phyloP scores from a whole-genome alignment of 768 basidiomycete genomes.

The Russula vinacea region DNA sequence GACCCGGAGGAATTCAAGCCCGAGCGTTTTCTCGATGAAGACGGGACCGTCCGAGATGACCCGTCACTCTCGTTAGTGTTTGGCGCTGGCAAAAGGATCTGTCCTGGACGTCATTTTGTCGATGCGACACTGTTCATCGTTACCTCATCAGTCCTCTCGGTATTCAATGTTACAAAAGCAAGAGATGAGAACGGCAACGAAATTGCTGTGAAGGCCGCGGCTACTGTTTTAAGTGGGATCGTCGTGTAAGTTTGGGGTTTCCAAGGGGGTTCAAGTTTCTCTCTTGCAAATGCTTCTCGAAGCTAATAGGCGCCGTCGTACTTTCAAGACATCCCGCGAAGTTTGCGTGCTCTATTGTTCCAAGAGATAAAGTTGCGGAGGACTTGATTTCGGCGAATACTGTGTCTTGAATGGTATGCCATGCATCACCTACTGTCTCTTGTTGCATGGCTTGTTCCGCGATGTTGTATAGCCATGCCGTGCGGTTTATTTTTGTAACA shows the following conservation, averaged over 20 bases:
- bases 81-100: constrained; percentile 25
- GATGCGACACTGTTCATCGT: constrained; percentile 28
- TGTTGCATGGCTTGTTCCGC: background rate
- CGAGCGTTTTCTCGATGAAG: constrained; percentile 24
- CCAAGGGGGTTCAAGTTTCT: no score
- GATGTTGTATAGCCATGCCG: background rate
- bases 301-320: background rate
- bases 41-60: constrained; percentile 19
- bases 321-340: constrained; percentile 8
- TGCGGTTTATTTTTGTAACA: background rate
- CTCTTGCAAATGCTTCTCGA: background rate
- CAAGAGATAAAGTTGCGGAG: constrained; percentile 13
- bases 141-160: constrained; percentile 14
- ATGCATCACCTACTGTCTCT: background rate
- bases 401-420: background rate
- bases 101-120: constrained; percentile 30
- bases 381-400: constrained; percentile 10
- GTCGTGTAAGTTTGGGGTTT: background rate
- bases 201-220: constrained; percentile 1
- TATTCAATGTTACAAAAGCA: constrained; percentile 23
- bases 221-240: background rate
- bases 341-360: constrained; percentile 20
- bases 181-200: constrained; percentile 21
- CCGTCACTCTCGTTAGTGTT: constrained; percentile 1
- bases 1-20: constrained; percentile 27